Evolutionary conservation across 176 grass and related monocot genomes (phyloP).

Genomic region (Thalia dealbata): DNA sequence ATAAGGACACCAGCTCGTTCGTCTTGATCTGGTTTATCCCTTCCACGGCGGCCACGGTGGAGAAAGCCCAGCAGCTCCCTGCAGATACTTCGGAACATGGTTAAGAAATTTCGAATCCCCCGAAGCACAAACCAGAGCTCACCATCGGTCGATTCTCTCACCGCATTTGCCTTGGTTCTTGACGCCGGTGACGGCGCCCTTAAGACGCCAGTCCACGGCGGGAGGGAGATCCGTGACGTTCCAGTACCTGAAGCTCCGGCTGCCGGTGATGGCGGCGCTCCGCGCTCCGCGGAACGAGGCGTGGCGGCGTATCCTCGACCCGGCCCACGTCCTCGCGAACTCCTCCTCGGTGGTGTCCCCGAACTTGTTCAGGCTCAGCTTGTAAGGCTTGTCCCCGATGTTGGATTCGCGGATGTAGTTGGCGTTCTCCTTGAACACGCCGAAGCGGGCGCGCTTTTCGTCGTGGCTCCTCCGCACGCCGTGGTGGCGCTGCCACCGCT

Average conservation of each 20-base stretch:
- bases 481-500: slow-evolving; percentile 54
- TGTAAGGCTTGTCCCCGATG: slow-evolving; percentile 40
- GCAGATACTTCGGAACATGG: neutral
- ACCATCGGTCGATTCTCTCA: neutral
- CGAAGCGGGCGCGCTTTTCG: slow-evolving; percentile 24
- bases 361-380: slow-evolving; percentile 76
- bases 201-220: slow-evolving; percentile 26
- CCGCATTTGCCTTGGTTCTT: slow-evolving; percentile 31
- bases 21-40: slow-evolving; percentile 70
- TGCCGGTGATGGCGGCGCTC: neutral
- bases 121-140: neutral
- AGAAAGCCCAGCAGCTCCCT: slow-evolving; percentile 91
- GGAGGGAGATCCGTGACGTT: slow-evolving; percentile 3
- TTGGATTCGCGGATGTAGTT: slow-evolving; percentile 51
- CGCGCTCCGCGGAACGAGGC: slow-evolving; percentile 4
- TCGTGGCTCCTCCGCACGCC: neutral
- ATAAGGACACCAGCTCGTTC: slow-evolving; percentile 38
- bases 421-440: slow-evolving; percentile 68
- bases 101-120: neutral
- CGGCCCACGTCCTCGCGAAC: slow-evolving; percentile 43
- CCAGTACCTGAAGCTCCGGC: slow-evolving; percentile 13
- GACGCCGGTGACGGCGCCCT: slow-evolving; percentile 19
- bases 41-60: slow-evolving; percentile 50
- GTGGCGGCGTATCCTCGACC: slow-evolving; percentile 25
- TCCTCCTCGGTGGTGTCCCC: slow-evolving; percentile 66